phyloP scores from a whole-genome alignment of 176 grass and related monocot genomes.

The Aegilops umbellulata region DNA sequence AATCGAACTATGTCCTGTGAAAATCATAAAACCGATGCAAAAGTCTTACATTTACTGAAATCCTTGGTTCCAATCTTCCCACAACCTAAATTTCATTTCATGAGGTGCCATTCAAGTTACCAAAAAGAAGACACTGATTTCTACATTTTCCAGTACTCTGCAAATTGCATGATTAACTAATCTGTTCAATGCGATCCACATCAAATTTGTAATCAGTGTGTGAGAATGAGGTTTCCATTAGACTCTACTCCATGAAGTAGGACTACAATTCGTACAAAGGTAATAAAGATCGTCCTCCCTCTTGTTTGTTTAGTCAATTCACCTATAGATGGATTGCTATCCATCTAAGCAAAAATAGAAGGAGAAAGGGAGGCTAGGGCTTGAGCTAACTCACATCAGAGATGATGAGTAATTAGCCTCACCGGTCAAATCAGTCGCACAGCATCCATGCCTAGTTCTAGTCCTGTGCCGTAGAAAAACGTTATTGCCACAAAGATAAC shows the following conservation, averaged over 20 bases:
- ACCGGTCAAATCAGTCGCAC: conserved; percentile 48
- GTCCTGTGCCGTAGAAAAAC: conserved; percentile 39
- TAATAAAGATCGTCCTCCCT: not conserved
- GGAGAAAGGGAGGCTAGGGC: conserved; percentile 13
- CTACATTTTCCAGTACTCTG: not conserved
- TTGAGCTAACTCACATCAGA: conserved; percentile 44
- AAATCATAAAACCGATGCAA: not conserved
- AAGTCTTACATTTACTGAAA: not conserved
- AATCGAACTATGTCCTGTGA: not conserved
- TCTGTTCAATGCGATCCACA: not conserved
- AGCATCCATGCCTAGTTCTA: conserved; percentile 23
- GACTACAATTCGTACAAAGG: not conserved
- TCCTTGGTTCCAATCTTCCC: not conserved
- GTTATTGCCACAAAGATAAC: conserved; percentile 55
- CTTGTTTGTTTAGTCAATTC: conserved; percentile 6
- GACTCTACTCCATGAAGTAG: not conserved
- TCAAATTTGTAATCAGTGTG: not conserved
- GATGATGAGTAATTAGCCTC: conserved; percentile 72
- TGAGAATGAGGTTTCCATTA: conserved; percentile 10
- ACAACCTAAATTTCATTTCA: not conserved
- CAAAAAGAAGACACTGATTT: not conserved
- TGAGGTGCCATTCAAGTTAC: not conserved
- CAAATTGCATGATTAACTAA: not conserved
- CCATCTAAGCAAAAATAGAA: conserved; percentile 56
- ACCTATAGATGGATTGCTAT: conserved; percentile 33